These are phyloP conservation scores for Hymenoscyphus repandus DNA, from an alignment of 2,329 filamentous ascomycete genomes.

Conservation along the genomic window DNA sequence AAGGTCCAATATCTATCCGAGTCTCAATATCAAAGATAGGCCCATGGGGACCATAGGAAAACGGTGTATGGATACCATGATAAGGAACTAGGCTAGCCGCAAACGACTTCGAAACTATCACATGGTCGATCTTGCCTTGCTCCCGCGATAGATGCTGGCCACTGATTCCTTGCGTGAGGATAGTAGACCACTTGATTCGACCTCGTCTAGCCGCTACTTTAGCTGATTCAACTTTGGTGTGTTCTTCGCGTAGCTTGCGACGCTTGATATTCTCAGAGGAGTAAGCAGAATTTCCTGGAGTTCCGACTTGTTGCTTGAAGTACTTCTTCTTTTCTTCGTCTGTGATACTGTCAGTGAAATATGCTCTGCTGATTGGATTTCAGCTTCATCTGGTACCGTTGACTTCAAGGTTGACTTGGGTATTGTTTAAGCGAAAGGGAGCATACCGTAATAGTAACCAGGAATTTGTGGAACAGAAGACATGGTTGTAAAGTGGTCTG, in stretches of 20 bases:
- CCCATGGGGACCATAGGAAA: not conserved
- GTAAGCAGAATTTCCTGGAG: conserved; percentile 46
- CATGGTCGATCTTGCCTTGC: not conserved
- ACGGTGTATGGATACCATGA: not conserved
- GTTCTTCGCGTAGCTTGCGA: conserved; percentile 43
- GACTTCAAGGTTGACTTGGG: not conserved
- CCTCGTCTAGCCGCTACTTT: conserved; percentile 11
- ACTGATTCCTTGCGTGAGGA: conserved; percentile 15
- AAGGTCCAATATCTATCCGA: conserved; percentile 8
- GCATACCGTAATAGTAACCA: conserved; percentile 49
- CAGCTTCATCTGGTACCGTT: not conserved
- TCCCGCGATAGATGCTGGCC: conserved; percentile 22
- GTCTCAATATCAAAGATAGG: conserved; percentile 16
- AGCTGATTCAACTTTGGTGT: conserved; percentile 16
- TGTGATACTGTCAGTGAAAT: conserved; percentile 26
- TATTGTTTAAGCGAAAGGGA: not conserved
- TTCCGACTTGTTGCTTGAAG: conserved; percentile 56
- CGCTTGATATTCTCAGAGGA: conserved; percentile 54
- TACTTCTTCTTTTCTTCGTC: conserved; percentile 58
- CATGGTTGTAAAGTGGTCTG: not conserved
- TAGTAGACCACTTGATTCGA: conserved; percentile 18
- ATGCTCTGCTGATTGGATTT: not conserved
- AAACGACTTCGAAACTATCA: not conserved
- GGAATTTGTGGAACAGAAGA: conserved; percentile 36
- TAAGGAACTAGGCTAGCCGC: not conserved